Evolutionary conservation across 2,329 filamentous ascomycete species (phyloP), one percentile per base, ranked within the genome.

Genomic region (Mycosphaerella arachidis): DNA sequence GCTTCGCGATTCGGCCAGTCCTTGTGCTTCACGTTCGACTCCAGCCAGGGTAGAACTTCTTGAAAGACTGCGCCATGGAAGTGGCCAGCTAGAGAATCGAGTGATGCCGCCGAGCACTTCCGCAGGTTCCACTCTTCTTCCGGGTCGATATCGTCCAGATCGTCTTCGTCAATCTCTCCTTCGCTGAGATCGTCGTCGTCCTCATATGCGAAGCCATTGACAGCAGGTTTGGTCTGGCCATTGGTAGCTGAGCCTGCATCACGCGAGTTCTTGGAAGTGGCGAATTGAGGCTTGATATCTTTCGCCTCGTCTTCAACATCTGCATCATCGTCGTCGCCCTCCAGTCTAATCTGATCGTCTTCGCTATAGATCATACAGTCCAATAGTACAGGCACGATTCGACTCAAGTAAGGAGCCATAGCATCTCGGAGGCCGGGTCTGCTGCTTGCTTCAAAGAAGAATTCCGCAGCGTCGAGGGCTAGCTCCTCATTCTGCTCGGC

Each of bases 361-460:
- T 94, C 91, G 69, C 89, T 90, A 74, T 97, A 99, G 1, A 97
- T 86, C 93, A 99, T 99, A 72, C 91, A 95, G 66, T 94, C 86
- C 7, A 99, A 83, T 55, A 99, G 79, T 1, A 97, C 89, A 0
- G 94, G 94, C 31, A 99, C 88, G 64, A 97, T 93, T 73, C 90
- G 90, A 66, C 84, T 77, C 58, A 97, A 84, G 71, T 90, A 90
- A 0, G 92, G 92, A 8, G 83, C 86, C 50, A 99, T 80, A 0
- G 86, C 83, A 66, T 86, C 83, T 78, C 91, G 91, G 56, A 97
- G 78, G 60, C 88, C 84, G 46, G 90, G 84, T 72, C 96, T 91
- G 73, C 97, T 94, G 61, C 92, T 92, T 20, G 96, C 87, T 43
- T 91, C 91, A 48, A 99, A 84, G 92, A 95, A 99, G 72, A 99